phyloP scores from a whole-genome alignment of 2,329 filamentous ascomycete species.

The Claviceps spartinae region DNA sequence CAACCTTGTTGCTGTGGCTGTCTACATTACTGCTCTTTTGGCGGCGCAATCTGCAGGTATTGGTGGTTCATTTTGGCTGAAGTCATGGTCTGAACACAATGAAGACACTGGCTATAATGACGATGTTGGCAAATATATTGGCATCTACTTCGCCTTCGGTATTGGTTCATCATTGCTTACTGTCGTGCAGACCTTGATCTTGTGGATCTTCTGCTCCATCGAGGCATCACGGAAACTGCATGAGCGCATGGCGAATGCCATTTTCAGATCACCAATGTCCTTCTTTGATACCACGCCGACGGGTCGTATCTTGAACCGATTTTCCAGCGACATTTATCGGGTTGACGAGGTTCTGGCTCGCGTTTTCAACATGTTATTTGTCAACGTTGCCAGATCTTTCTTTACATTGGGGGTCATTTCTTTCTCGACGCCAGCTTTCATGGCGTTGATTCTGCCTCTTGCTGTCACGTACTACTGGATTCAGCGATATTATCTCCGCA shows the following conservation, averaged over 20 bases:
- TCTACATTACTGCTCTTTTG: slow-evolving; percentile 68
- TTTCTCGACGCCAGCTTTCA: slow-evolving; percentile 64
- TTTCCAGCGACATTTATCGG: slow-evolving; percentile 72
- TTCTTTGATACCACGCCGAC: slow-evolving; percentile 97
- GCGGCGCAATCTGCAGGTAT: slow-evolving; percentile 73
- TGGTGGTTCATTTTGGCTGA: slow-evolving; percentile 82
- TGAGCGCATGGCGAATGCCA: slow-evolving; percentile 91
- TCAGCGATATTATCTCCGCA: slow-evolving; percentile 91
- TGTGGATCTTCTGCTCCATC: slow-evolving; percentile 99
- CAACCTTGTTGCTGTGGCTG: slow-evolving; percentile 67
- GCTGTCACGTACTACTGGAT: slow-evolving; percentile 77
- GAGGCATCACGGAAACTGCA: slow-evolving; percentile 95
- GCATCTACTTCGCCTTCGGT: slow-evolving; percentile 90
- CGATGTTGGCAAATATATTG: slow-evolving; percentile 77
- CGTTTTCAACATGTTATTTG: slow-evolving; percentile 94
- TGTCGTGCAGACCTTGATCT: slow-evolving; percentile 80
- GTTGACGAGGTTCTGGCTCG: slow-evolving; percentile 90
- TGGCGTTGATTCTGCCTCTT: slow-evolving; percentile 69
- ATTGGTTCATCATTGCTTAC: slow-evolving; percentile 75
- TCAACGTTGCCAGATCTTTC: slow-evolving; percentile 56
- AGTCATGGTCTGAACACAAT: slow-evolving; percentile 80
- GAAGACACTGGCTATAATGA: slow-evolving; percentile 52
- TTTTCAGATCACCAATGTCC: slow-evolving; percentile 95
- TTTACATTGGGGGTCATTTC: slow-evolving; percentile 86
- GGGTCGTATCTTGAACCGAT: slow-evolving; percentile 91